A percentile compares a stretch with the other conserved stretches of the same genome.
These are phyloP conservation scores for Ogataea philodendri DNA, from an alignment of 805 yeast genomes.

Conservation along the genomic window DNA sequence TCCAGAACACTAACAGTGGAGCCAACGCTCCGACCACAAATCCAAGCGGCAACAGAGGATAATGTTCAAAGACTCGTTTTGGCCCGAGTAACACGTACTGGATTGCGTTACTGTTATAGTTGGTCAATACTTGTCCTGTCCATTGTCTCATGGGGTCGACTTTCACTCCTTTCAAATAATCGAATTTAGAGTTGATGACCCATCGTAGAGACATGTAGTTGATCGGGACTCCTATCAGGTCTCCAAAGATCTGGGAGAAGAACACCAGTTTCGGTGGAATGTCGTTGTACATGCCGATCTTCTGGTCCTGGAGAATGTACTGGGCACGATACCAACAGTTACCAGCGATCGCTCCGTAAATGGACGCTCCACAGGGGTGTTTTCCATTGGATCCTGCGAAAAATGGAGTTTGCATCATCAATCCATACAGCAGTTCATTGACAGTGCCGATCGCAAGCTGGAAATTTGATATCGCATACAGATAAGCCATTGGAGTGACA, in stretches of 20 bases:
- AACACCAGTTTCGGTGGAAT: slow-evolving; percentile 51
- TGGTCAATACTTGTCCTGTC: slow-evolving; percentile 46
- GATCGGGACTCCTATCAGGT: slow-evolving; percentile 50
- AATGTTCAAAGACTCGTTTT: slow-evolving; percentile 40
- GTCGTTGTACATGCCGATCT: slow-evolving; percentile 53
- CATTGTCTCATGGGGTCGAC: slow-evolving; percentile 49
- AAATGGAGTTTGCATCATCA: slow-evolving; percentile 38
- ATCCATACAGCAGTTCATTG: slow-evolving; percentile 48
- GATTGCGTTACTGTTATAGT: slow-evolving; percentile 47
- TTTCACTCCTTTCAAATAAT: slow-evolving; percentile 30
- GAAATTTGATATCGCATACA: slow-evolving; percentile 50
- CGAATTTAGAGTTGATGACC: slow-evolving; percentile 40
- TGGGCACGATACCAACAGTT: slow-evolving; percentile 54
- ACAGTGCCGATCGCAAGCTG: slow-evolving; percentile 53
- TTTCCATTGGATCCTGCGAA: slow-evolving; percentile 17
- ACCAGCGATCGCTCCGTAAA: slow-evolving; percentile 53
- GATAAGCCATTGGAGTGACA: slow-evolving; percentile 48
- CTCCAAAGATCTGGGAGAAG: slow-evolving; percentile 51
- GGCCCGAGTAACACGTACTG: slow-evolving; percentile 54
- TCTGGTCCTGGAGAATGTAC: slow-evolving; percentile 38
- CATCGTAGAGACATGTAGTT: slow-evolving; percentile 49
- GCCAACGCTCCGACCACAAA: slow-evolving; percentile 40
- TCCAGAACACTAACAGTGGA: slow-evolving; percentile 35
- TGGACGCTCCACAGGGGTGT: slow-evolving; percentile 49
- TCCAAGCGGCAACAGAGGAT: slow-evolving; percentile 44